A percentile compares a stretch with the other conserved stretches of the same genome.
These are phyloP conservation scores for Colletotrichum falcatum DNA, from an alignment of 2,329 filamentous ascomycete genomes.

Conservation along the genomic window DNA sequence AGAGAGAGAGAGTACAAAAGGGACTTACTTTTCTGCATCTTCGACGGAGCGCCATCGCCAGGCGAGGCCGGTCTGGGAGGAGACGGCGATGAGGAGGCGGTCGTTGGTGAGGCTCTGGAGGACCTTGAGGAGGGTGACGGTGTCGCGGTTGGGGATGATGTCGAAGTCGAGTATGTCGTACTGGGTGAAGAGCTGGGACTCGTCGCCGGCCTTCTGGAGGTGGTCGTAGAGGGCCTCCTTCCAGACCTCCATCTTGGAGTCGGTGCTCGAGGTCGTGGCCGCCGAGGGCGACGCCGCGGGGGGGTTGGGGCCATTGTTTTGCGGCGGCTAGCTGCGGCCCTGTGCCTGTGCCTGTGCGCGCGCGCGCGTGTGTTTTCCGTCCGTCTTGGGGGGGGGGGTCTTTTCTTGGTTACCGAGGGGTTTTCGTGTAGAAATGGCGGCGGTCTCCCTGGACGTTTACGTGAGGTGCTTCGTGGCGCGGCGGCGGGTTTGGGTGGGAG, in stretches of 20 bases:
- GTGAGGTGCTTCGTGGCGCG: neutral
- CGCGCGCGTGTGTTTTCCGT: neutral
- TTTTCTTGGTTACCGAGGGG: no score
- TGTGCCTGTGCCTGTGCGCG: no score
- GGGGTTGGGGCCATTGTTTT: slow-evolving; percentile 28
- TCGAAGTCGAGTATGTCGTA: slow-evolving; percentile 68
- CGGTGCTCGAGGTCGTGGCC: slow-evolving; percentile 41
- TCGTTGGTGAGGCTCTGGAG: slow-evolving; percentile 70
- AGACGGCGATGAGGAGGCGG: slow-evolving; percentile 66
- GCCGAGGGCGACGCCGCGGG: slow-evolving; percentile 37
- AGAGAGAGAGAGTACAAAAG: neutral
- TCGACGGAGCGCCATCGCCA: slow-evolving; percentile 71
- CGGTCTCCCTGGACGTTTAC: neutral
- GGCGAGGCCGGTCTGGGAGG: slow-evolving; percentile 57
- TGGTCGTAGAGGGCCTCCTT: slow-evolving; percentile 69
- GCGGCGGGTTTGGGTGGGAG: neutral
- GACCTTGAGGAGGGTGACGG: slow-evolving; percentile 65
- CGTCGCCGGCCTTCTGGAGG: slow-evolving; percentile 62
- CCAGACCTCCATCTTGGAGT: slow-evolving; percentile 61
- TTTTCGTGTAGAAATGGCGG: neutral
- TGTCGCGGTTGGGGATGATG: slow-evolving; percentile 68
- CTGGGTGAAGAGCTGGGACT: slow-evolving; percentile 66
- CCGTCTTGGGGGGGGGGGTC: neutral
- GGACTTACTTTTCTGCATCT: slow-evolving; percentile 70
- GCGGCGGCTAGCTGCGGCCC: slow-evolving; percentile 13